Base-by-base conservation (phyloP, 2,329 filamentous ascomycete genomes). In the Claviceps purpurea region DNA sequence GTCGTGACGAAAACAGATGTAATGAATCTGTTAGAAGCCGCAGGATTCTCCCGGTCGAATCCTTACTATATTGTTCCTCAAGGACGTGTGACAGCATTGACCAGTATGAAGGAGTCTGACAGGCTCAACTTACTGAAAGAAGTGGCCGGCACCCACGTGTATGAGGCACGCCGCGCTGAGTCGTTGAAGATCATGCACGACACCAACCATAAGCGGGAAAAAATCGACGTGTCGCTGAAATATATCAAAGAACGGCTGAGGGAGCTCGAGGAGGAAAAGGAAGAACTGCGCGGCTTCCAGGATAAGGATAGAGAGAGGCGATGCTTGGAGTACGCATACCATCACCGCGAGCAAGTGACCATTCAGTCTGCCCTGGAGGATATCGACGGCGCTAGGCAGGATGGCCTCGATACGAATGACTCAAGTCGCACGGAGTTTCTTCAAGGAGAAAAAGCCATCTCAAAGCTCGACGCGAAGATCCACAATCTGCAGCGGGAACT, bases 11-110 rank as follows among this genome's bases (percentile, higher is more conserved):
- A 95, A 66, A 79, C 83, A 56, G 93, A 98, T 65, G 91, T 98
- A 54, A 87, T 94, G 75, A 95, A 95, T 66, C 78, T 98, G 40
- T 78, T 98, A 43, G 93, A 98, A 67, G 94, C 89, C 7, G 93
- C 93, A 14, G 93, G 93, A 20, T 97, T 98, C 69, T 97, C 91
- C 55, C 83, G 89, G 58, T 95, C 90, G 53, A 98, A 98, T 66
- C 93, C 93, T 26, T 98, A 97, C 75, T 98, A 98, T 68, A 98
- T 98, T 61, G 94, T 98, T 2, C 93, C 94, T 0, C 93, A 98
- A 67, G 93, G 93, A 51, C 89, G 93, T 64, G 90, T 98, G 55
- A 97, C 93, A 0, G 85, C 89, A 24, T 75, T 98, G 63, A 98
- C 93, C 45, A 98, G 97, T 66, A 98, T 98, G 93, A 96, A 96